These are phyloP conservation scores for Solanum ossicruentum DNA, from an alignment of 257 asterid genomes.

Conservation along the genomic window DNA sequence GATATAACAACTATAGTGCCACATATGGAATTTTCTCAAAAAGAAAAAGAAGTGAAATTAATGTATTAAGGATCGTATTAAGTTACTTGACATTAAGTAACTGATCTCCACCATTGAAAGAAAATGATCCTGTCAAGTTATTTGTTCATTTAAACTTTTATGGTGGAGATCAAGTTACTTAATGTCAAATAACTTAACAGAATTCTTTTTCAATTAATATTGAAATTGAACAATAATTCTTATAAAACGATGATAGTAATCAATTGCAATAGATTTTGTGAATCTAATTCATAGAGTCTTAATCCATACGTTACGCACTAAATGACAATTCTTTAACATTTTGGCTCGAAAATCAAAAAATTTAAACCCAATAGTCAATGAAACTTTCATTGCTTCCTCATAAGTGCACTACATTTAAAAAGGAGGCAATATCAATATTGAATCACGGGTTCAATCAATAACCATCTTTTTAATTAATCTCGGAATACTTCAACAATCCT, in stretches of 20 bases:
- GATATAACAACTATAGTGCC: too few species aligned
- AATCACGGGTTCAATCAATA: background rate
- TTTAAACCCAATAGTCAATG: background rate
- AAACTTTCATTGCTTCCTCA: background rate
- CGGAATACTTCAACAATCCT: background rate
- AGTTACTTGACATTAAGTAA: too few species aligned
- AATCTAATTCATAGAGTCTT: background rate
- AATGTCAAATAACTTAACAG: too few species aligned
- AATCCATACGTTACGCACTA: background rate
- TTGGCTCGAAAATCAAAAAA: background rate
- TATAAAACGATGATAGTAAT: background rate
- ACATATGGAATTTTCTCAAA: too few species aligned
- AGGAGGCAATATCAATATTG: background rate
- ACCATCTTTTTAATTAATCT: background rate
- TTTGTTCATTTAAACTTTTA: too few species aligned
- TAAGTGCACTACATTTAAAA: background rate
- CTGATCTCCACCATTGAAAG: too few species aligned
- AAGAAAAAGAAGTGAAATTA: background rate
- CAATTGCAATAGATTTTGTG: background rate
- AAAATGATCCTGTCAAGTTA: too few species aligned
- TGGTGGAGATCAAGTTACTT: too few species aligned
- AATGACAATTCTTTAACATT: background rate
- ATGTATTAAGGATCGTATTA: background rate
- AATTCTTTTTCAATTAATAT: too few species aligned
- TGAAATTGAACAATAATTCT: background rate